Base-by-base conservation (phyloP, 345 rosid genomes). In the Fremontodendron californicum region DNA sequence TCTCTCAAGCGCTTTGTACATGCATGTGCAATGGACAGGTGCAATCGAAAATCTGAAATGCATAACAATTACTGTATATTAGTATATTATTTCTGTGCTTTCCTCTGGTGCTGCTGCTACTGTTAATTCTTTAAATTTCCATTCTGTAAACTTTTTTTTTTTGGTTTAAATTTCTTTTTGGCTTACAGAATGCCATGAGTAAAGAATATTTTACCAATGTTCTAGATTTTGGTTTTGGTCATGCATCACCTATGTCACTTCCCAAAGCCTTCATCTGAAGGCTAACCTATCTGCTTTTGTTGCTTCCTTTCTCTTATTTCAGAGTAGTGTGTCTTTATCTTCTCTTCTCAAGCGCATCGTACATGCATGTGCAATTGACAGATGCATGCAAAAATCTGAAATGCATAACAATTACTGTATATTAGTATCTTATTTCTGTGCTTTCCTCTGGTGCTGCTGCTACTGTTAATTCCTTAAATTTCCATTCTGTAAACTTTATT, bases 291-390 rank as follows among this genome's bases (percentile, higher is more conserved):
- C 40, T 67, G 13, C 15, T 39, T 5, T 71, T 23, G 18, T 16
- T 58, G 70, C 40, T 52, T 79, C 55, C 63, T 83, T 80, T 52
- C 62, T 72, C 52, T 78, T 55, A 70, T 89, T 79, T 82, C 97
- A 94, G 98, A 91, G 85, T 87, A 78, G 90, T 33, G 78, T 82
- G 77, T 81, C 89, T 82, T 83, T 94, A 77, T 84, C 97, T 54
- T 92, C 98, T 79, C 97, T 82, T 83, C 94, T 94, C 88, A 94
- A 94, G 89, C 94, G 93, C 78, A 90, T 37, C n/a, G 23, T 67
- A 6, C 51, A 25, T 68, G 72, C 16, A 25, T 23, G 29, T 55
- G 61, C 61, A 3, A 23, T 55, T 31, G 29, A 55, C 31, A 9
- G 27, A 69, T 71, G 58, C 18, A 29, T 31, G 39, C 15, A 9